Conservation (phyloP, 179 eudicot species). For the Beta macrorhiza region DNA sequence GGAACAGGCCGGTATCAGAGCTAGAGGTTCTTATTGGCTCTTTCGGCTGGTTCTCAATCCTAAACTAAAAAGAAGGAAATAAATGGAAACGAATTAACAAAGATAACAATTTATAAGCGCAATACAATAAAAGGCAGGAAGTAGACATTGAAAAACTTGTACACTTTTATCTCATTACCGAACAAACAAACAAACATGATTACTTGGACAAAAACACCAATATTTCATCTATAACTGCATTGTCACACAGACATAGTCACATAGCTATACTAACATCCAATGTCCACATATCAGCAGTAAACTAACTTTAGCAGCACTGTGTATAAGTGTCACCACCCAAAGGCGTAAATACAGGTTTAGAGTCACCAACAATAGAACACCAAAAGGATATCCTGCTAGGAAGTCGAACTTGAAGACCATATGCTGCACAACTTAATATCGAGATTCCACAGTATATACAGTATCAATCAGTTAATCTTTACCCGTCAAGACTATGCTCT, state of each 20-base stretch:
- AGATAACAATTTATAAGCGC: too few relatives aligned
- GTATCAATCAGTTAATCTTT: slow-evolving; percentile 24
- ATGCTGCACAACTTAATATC: slow-evolving; percentile 29
- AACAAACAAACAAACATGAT: background rate
- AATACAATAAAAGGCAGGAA: too few relatives aligned
- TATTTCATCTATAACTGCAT: slow-evolving; percentile 7
- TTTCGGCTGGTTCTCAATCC: too few relatives aligned
- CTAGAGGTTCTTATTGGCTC: too few relatives aligned
- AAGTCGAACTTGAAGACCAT: slow-evolving; percentile 21
- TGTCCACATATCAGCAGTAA: slow-evolving; percentile 14
- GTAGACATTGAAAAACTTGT: background rate
- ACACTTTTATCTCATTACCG: background rate
- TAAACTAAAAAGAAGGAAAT: too few relatives aligned
- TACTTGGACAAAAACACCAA: background rate
- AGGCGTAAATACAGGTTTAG: slow-evolving; percentile 16
- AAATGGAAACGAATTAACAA: too few relatives aligned
- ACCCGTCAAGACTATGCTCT: slow-evolving; percentile 27
- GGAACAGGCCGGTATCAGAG: too few relatives aligned
- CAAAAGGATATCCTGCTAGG: slow-evolving; percentile 22
- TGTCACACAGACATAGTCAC: background rate
- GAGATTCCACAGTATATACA: slow-evolving; percentile 32
- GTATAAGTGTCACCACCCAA: background rate
- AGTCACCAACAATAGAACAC: slow-evolving; percentile 18
- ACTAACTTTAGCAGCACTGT: slow-evolving; percentile 14
- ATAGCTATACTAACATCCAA: slow-evolving; percentile 4